phyloP scores from a whole-genome alignment of 805 yeast species.

The Lipomyces sp. region DNA sequence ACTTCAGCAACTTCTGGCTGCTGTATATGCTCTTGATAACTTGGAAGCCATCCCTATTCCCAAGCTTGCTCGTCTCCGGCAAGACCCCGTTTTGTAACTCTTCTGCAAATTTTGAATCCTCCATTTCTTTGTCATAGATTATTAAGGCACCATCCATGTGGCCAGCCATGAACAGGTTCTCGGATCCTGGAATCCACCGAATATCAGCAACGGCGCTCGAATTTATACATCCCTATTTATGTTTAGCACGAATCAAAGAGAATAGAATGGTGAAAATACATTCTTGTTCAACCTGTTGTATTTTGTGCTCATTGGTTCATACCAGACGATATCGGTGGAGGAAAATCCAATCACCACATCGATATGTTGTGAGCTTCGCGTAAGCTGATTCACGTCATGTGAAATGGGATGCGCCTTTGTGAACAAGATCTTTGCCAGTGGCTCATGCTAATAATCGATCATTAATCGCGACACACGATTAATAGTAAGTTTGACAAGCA shows the following conservation, averaged over 20 bases:
- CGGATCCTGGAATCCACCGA: constrained; percentile 54
- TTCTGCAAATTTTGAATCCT: constrained; percentile 46
- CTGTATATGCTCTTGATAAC: constrained; percentile 30
- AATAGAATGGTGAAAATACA: constrained; percentile 7
- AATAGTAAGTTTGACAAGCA: background rate
- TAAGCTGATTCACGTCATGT: constrained; percentile 47
- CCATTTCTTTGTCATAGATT: constrained; percentile 57
- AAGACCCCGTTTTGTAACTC: constrained; percentile 16
- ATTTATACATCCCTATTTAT: constrained; percentile 48
- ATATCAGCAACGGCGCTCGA: constrained; percentile 53
- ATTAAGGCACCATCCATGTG: constrained; percentile 66
- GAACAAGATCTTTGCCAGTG: constrained; percentile 47
- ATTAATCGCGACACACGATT: background rate
- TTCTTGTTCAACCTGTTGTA: constrained; percentile 59
- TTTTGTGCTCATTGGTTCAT: constrained; percentile 57
- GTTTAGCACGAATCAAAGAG: background rate
- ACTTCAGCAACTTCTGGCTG: constrained; percentile 32
- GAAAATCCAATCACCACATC: constrained; percentile 66
- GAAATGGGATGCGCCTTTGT: constrained; percentile 49
- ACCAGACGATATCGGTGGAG: constrained; percentile 68
- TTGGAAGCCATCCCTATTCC: constrained; percentile 30
- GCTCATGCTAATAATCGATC: constrained; percentile 43
- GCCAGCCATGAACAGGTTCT: constrained; percentile 58
- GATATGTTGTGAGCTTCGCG: constrained; percentile 46
- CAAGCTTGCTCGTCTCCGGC: constrained; percentile 17